Evolutionary conservation across 1,139 yeast genomes (phyloP), one percentile per base, ranked within the genome.

Genomic region (Nakaseomyces bracarensis): DNA sequence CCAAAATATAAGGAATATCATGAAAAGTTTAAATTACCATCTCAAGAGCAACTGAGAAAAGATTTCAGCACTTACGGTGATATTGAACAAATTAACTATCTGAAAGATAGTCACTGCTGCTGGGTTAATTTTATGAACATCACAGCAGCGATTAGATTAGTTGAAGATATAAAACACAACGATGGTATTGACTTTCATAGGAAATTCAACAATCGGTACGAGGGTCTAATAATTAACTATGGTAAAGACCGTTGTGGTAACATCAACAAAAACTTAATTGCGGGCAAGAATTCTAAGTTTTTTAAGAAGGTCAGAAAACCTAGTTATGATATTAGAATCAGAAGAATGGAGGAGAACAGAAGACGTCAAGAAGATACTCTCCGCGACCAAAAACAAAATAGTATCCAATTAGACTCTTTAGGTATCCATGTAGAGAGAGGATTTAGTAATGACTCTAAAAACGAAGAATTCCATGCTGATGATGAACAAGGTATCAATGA

Each of bases 171-270:
- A 3, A 68, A 62, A 39, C 47, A 51, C 21, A 49, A 49, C 15
- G 41, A 41, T 23, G 50, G 58, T 15, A 48, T 50, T 3, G 48
- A 51, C 15, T 64, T 65, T 35, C 64, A 67, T 46, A 65, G 63
- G 19, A 54, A 53, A 33, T 69, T 75, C 47, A 69, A 70, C 45
- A 61, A 63, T 20, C 79, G 75, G 52, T 79, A 79, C 52, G 63
- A 65, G 40, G 70, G 68, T 40, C 72, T 80, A 48, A 77, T 79
- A 50, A 77, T 81, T 46, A 79, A 77, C 54, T 81, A 79, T 59
- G 93, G 93, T 48, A 82, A 82, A 58, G 93, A 82, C 63, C 72
- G 94, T 60, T 83, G 94, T 66, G 94, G 91, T 36, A 83, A 82
- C 58, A 73, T 81, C 49, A 60, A 60, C 38, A 60, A 54, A 42